Evolutionary conservation across 768 basidiomycete genomes (phyloP).

Genomic region (Coprinopsis sp.): DNA sequence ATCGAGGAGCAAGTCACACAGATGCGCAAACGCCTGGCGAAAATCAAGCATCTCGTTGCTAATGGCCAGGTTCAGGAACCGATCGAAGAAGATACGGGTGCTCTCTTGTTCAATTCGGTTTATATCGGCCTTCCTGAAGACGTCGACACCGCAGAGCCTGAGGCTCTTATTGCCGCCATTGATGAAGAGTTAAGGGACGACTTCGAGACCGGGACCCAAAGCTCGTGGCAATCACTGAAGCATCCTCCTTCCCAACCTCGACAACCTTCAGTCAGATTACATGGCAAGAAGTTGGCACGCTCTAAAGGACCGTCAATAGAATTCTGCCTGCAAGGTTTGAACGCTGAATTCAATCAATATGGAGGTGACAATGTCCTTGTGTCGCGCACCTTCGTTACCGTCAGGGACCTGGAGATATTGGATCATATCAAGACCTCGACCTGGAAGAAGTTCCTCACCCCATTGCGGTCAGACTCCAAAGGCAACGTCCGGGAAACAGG

Average conservation of each 20-base stretch:
- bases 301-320: slow-evolving; percentile 82
- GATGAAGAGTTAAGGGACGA: slow-evolving; percentile 85
- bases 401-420: slow-evolving; percentile 79
- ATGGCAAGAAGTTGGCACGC: slow-evolving; percentile 60
- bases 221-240: slow-evolving; percentile 88
- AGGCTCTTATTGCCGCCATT: slow-evolving; percentile 82
- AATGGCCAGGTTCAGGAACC: slow-evolving; percentile 84
- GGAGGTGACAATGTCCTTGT: slow-evolving; percentile 49
- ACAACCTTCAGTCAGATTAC: slow-evolving; percentile 34
- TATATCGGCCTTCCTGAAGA: slow-evolving; percentile 88
- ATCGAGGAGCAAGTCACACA: slow-evolving; percentile 88
- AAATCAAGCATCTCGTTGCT: slow-evolving; percentile 89
- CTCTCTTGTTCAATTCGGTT: slow-evolving; percentile 88
- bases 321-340: slow-evolving; percentile 62
- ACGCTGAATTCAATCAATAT: slow-evolving; percentile 66
- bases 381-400: slow-evolving; percentile 61
- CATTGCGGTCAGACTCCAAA: slow-evolving; percentile 74
- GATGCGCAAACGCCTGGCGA: slow-evolving; percentile 80
- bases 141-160: slow-evolving; percentile 67
- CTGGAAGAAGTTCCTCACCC: slow-evolving; percentile 95
- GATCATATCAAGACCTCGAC: slow-evolving; percentile 99
- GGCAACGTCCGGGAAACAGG: slow-evolving; percentile 89
- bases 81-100: slow-evolving; percentile 63
- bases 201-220: slow-evolving; percentile 67
- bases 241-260: slow-evolving; percentile 25